Evolutionary conservation across 768 basidiomycete species (phyloP).

Genomic region (Serendipita indica): DNA sequence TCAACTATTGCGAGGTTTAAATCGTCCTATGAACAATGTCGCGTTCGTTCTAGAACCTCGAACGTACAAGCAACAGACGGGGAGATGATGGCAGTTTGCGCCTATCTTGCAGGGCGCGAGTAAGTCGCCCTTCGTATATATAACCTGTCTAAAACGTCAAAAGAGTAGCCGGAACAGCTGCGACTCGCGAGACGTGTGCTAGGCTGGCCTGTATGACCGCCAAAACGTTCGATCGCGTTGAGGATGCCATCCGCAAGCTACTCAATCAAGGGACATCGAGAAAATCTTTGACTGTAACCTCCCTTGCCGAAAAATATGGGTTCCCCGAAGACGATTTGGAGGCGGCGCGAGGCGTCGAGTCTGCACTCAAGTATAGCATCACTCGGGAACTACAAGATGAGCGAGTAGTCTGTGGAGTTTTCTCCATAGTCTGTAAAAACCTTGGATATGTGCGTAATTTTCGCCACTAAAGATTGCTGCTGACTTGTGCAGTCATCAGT

Average conservation of each 20-base stretch:
- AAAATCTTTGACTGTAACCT: not conserved
- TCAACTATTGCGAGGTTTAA: not conserved
- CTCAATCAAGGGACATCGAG: not conserved
- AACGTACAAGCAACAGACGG: not conserved
- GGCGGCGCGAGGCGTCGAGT: not conserved
- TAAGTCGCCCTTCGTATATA: not conserved
- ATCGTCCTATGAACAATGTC: conserved; percentile 4
- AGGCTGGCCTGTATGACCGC: not conserved
- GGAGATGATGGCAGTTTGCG: conserved; percentile 4
- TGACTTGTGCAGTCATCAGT: not conserved
- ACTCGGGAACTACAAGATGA: not conserved
- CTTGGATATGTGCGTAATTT: conserved; percentile 1
- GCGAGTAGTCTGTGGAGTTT: not conserved
- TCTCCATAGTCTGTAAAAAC: not conserved
- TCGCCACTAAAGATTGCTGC: not conserved
- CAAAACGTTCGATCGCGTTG: not conserved
- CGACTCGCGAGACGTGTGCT: conserved; percentile 1
- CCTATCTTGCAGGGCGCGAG: conserved; percentile 7
- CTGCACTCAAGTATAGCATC: not conserved
- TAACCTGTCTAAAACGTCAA: not conserved
- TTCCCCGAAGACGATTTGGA: not conserved
- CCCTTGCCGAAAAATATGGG: not conserved
- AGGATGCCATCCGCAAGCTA: not conserved
- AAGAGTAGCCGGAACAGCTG: not conserved
- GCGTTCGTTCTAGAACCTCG: not conserved